phyloP scores from a whole-genome alignment of 305 asterid species.

The Fraxinus paxiana region DNA sequence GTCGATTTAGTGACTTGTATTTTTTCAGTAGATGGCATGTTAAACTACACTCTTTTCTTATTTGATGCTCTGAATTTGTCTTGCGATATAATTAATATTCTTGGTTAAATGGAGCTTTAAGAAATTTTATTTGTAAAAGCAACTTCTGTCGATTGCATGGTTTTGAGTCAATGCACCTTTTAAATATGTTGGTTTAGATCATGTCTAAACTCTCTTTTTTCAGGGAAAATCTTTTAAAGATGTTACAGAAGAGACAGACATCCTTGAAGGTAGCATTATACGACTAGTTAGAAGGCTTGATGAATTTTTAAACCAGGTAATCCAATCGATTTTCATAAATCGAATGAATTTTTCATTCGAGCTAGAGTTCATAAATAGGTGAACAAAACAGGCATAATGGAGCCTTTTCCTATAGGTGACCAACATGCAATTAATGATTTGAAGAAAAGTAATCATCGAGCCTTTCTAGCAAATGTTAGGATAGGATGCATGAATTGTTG shows the following conservation, averaged over 20 bases:
- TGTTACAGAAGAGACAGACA: conserved; percentile 79
- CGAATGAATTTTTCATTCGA: neutral
- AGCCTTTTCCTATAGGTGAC: neutral
- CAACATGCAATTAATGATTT: neutral
- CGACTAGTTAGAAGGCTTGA: conserved; percentile 84
- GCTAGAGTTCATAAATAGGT: neutral
- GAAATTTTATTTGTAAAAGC: neutral
- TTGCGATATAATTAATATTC: neutral
- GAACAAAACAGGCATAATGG: neutral
- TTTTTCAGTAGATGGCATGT: conserved; percentile 10
- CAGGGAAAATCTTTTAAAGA: conserved; percentile 89
- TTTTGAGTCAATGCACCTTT: neutral
- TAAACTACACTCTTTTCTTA: neutral
- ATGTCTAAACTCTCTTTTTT: conserved; percentile 2
- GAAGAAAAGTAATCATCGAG: neutral
- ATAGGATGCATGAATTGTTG: neutral
- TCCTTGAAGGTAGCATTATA: conserved; percentile 90
- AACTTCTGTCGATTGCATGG: neutral
- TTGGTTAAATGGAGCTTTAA: neutral
- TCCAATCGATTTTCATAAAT: neutral
- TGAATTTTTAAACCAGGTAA: conserved; percentile 92
- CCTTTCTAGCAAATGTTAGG: neutral
- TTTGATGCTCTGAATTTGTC: neutral
- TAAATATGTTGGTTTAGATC: neutral
- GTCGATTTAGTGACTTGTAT: conserved; percentile 35